Base-by-base conservation (phyloP, 768 basidiomycete species). In the Pisolithus tinctorius region DNA sequence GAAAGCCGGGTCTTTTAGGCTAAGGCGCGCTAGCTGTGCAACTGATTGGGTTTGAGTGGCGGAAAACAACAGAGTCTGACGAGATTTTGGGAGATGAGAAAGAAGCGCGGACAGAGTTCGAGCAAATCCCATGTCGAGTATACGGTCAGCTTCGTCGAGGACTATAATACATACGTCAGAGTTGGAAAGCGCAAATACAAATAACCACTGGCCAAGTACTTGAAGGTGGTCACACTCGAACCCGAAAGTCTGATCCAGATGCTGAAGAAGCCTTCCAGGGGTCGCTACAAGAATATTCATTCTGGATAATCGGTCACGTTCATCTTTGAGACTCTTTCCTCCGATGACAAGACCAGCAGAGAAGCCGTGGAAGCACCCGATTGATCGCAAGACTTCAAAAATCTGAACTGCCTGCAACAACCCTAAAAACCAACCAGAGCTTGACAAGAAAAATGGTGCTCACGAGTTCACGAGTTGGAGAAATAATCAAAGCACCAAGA, bases 281-380 rank as follows among this genome's bases (percentile, higher is more conserved):
- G 95, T 98, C 2, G 95, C 95, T 14, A 99, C 90, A n/a, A 99
- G 79, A 52, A 99, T 96, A 60, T 99, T 99, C 93, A 98, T 98
- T 39, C 90, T 78, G 9, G 85, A 77, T 40, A 99, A 68, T 6
- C 95, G 77, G 20, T 94, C 93, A 36, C 82, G 75, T 66, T 99
- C 95, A 55, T 95, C 93, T 63, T 93, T 93, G 45, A 97, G 66
- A 59, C 84, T 92, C 74, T 97, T 99, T 42, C 95, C 95, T 6
- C 95, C 95, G 40, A 99, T 99, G 16, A 98, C 86, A 11, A 98
- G 72, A 0, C 94, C 95, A 0, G 95, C 95, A 6, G 92, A 95
- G 69, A 98, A 95, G 16, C 79, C 75, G 60, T 99, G 95, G 60
- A 84, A 84, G 42, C 86, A 84, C 3, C 96, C 96, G 52, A 98